Conservation (phyloP, 495 filamentous ascomycete species). For the Gamarada debralockiae region DNA sequence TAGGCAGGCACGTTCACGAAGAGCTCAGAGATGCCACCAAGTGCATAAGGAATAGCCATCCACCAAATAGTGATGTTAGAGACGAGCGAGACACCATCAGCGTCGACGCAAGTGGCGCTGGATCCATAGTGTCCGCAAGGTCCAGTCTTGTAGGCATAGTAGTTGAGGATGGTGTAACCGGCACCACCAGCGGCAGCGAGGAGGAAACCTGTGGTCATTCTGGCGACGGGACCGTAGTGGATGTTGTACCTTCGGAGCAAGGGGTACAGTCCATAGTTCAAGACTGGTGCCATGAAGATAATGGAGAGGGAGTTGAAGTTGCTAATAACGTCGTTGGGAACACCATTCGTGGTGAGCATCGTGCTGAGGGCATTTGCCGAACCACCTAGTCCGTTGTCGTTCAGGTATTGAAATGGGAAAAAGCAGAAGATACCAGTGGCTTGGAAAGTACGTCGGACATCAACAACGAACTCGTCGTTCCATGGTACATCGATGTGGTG, state of each 20-base stretch:
- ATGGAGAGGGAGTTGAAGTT: slow-evolving; percentile 75
- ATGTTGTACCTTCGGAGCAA: slow-evolving; percentile 57
- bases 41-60: slow-evolving; percentile 40
- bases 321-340: slow-evolving; percentile 72
- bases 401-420: slow-evolving; percentile 68
- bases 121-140: slow-evolving; percentile 42
- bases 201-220: slow-evolving; percentile 70
- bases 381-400: slow-evolving; percentile 46
- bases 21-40: slow-evolving; percentile 59
- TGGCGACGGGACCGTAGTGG: slow-evolving; percentile 62
- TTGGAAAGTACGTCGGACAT: slow-evolving; percentile 53
- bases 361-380: slow-evolving; percentile 50
- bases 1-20: slow-evolving; percentile 67
- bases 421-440: slow-evolving; percentile 58
- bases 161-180: slow-evolving; percentile 63
- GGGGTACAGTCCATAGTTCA: slow-evolving; percentile 67
- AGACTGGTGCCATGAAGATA: slow-evolving; percentile 66
- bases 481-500: slow-evolving; percentile 37
- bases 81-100: slow-evolving; percentile 40
- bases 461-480: slow-evolving; percentile 55
- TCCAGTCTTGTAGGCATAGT: slow-evolving; percentile 61
- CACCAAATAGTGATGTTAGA: slow-evolving; percentile 34
- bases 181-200: slow-evolving; percentile 58
- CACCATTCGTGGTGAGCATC: slow-evolving; percentile 61
- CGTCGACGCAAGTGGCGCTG: slow-evolving; percentile 26